Base-by-base conservation (phyloP, 495 filamentous ascomycete genomes). In the Tuber calosporum region DNA sequence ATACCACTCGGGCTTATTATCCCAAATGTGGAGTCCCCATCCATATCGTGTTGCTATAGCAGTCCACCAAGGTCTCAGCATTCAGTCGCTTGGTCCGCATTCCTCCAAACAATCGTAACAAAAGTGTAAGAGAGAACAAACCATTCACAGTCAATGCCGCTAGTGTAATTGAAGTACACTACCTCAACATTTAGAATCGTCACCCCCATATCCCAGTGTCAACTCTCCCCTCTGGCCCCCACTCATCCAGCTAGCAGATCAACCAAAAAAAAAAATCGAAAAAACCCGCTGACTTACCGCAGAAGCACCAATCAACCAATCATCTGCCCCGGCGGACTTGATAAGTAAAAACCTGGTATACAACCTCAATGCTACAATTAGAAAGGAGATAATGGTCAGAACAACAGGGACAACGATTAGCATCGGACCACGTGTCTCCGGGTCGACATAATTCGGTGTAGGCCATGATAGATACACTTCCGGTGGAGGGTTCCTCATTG, bases 1-100 rank as follows among this genome's bases (percentile, higher is more conserved):
- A 34, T 62, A 62, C 53, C 53, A 62, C 53, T 62, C 53, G 5
- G 53, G 53, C 30, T 26, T 34, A 34, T 62, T 62, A 19, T 62
- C 53, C 53, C 53, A 62, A 34, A 62, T 62, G 26, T 62, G 53
- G 26, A 62, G 53, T 30, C 53, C 53, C 53, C 53, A 62, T 34
- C 53, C 53, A 13, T 62, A 62, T 17, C 4, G 15, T 4, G 53
- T 34, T 62, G 53, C 53, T 62, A 17, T 34, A 26, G n/a, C 4
- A 34, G 30, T 19, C 4, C 53, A 34, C 53, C 13, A 7, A 62
- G 7, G 4, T 3, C 53, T 62, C 26, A 62, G 53, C 17, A 26
- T n/a, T 11, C 45, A 7, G 26, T 53, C 9, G 11, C 13, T 26
- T 9, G 0, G 11, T 43, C 42, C 15, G 5, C 13, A 34, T 30